phyloP scores from a whole-genome alignment of 805 yeast species.

The Pichia nanzhaoensis region DNA sequence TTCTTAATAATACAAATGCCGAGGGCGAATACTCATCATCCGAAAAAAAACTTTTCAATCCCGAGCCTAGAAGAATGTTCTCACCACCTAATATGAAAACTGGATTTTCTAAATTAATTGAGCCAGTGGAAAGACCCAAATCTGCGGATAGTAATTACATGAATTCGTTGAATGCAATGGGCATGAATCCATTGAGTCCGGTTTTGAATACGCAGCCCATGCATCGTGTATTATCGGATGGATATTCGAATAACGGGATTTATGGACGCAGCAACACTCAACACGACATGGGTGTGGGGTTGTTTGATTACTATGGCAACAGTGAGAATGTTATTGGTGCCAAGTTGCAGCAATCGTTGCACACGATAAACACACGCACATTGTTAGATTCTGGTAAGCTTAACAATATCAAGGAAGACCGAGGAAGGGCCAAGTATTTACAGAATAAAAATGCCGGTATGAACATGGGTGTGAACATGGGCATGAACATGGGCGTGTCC shows the following conservation, averaged over 20 bases:
- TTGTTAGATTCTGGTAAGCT: conserved; percentile 17
- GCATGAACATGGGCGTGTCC: background rate
- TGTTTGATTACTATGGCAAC: conserved; percentile 17
- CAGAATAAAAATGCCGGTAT: conserved; percentile 7
- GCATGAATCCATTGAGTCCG: conserved; percentile 4
- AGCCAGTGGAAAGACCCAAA: conserved; percentile 33
- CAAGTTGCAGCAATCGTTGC: conserved; percentile 25
- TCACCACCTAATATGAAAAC: conserved; percentile 10
- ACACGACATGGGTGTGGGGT: background rate
- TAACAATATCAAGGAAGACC: conserved; percentile 10
- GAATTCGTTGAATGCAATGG: background rate
- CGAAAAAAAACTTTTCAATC: background rate
- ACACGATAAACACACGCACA: conserved; percentile 24
- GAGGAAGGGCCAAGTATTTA: conserved; percentile 11
- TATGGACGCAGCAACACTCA: conserved; percentile 17
- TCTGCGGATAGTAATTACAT: conserved; percentile 37
- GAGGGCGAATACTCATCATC: conserved; percentile 8
- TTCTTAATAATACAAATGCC: too few species aligned
- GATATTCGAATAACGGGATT: conserved; percentile 11
- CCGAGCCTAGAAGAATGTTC: conserved; percentile 10
- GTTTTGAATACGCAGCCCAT: conserved; percentile 14
- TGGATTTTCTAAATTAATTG: conserved; percentile 7
- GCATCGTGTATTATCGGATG: conserved; percentile 25
- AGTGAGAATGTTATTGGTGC: conserved; percentile 16
- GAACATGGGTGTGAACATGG: background rate